Percentiles rank a stretch among this genome's conserved stretches.
Evolutionary conservation across 1,284 basidiomycete species (phyloP).

Genomic region (Melampsora abietis-canadensis): DNA sequence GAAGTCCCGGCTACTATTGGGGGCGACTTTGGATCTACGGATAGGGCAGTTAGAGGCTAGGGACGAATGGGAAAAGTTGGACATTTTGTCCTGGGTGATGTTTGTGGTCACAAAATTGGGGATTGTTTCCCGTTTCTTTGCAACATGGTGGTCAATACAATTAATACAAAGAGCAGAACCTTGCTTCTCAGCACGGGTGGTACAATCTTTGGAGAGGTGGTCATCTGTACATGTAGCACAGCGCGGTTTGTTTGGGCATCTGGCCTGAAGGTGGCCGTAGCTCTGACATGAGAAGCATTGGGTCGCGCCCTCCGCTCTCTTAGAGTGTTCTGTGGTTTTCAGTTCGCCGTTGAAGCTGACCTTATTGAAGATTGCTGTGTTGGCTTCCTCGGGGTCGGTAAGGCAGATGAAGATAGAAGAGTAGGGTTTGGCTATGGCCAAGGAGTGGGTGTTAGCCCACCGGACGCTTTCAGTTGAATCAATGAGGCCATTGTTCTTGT

Average conservation of each 20-base stretch:
- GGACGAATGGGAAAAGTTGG: neutral
- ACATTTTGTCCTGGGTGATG: neutral
- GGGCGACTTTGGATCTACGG: neutral
- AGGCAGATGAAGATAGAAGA: neutral
- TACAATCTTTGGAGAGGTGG: neutral
- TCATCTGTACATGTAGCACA: neutral
- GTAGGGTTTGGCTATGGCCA: neutral
- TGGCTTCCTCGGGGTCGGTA: neutral
- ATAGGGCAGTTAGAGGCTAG: neutral
- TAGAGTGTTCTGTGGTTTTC: neutral
- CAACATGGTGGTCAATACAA: neutral
- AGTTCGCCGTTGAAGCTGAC: neutral
- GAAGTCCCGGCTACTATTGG: too few relatives aligned
- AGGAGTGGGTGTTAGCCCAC: neutral
- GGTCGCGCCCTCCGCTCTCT: neutral
- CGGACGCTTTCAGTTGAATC: neutral
- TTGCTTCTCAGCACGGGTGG: neutral
- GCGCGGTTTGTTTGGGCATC: neutral
- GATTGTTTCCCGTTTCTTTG: neutral
- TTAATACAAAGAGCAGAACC: neutral
- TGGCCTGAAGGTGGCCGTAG: neutral
- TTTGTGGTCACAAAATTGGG: neutral
- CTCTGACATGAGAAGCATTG: neutral
- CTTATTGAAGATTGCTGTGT: neutral
- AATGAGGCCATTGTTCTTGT: neutral